A percentile compares a stretch with the other conserved stretches of the same genome.
Conservation (phyloP, 495 filamentous ascomycete species). For the Xanthoparmelia taractica region DNA sequence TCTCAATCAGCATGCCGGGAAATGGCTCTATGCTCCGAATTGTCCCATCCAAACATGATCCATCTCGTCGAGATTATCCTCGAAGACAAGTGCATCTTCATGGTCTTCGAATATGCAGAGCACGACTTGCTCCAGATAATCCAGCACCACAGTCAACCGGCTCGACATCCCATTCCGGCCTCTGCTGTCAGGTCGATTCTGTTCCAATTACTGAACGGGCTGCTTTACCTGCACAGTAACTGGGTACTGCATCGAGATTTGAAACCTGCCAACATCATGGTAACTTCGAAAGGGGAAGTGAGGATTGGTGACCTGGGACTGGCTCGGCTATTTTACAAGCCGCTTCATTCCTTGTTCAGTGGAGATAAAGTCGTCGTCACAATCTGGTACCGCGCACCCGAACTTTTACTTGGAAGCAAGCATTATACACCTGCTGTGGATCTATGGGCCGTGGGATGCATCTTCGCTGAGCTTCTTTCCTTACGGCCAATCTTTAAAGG, state of each 20-base stretch:
- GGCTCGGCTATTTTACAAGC: conserved; percentile 88
- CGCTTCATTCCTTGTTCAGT: conserved; percentile 77
- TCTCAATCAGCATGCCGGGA: conserved; percentile 96
- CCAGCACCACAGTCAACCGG: conserved; percentile 88
- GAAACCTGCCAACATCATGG: conserved; percentile 98
- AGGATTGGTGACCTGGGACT: conserved; percentile 92
- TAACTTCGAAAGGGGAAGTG: conserved; percentile 80
- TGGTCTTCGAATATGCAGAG: conserved; percentile 99
- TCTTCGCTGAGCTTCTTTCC: conserved; percentile 89
- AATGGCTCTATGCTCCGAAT: conserved; percentile 96
- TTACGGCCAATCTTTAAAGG: conserved; percentile 96
- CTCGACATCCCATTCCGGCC: conserved; percentile 79
- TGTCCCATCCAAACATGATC: conserved; percentile 85
- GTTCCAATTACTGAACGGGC: conserved; percentile 88
- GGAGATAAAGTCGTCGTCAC: conserved; percentile 99
- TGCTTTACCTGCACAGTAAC: conserved; percentile 90
- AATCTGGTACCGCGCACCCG: conserved; percentile 97
- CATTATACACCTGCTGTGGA: conserved; percentile 97
- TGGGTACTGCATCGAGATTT: conserved; percentile 97
- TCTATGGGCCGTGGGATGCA: conserved; percentile 96
- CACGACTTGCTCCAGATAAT: conserved; percentile 97
- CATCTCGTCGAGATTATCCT: conserved; percentile 91
- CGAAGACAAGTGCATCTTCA: conserved; percentile 98
- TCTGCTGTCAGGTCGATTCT: conserved; percentile 83
- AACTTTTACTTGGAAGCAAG: conserved; percentile 78